Conservation (phyloP, 768 basidiomycete species). For the Mycena chlorophos region DNA sequence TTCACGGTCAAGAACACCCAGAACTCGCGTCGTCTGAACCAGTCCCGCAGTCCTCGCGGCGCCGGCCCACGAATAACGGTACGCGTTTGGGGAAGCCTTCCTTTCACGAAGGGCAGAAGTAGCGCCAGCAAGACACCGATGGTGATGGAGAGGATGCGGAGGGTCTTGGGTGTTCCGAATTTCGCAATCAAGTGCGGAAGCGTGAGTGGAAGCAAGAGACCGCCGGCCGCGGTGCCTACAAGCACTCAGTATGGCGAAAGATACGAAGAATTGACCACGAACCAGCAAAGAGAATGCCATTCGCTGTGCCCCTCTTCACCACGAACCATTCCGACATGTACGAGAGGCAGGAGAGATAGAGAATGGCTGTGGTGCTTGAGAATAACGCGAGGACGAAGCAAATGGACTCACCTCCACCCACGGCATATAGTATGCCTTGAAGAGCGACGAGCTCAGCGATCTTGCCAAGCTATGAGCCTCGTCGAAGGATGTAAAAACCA, state of each 20-base stretch:
- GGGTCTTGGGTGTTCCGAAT: constrained; percentile 25
- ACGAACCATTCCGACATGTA: constrained; percentile 37
- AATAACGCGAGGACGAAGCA: too few species aligned
- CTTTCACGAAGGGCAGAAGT: constrained; percentile 26
- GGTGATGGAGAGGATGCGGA: constrained; percentile 26
- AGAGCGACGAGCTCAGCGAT: constrained; percentile 23
- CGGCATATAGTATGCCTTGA: constrained; percentile 29
- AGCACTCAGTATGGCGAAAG: not conserved
- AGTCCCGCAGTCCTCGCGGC: not conserved
- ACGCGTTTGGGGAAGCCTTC: constrained; percentile 26
- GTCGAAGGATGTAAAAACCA: not conserved
- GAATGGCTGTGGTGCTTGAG: constrained; percentile 17
- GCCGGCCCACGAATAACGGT: constrained; percentile 5
- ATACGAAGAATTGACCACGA: not conserved
- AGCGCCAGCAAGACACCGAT: constrained; percentile 21
- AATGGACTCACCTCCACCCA: constrained; percentile 26
- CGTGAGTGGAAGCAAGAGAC: constrained; percentile 28
- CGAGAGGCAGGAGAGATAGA: constrained; percentile 29
- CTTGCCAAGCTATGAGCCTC: not conserved
- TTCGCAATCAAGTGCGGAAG: constrained; percentile 27
- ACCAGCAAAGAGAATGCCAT: constrained; percentile 34
- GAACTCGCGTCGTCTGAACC: not conserved
- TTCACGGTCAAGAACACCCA: constrained; percentile 4
- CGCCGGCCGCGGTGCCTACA: constrained; percentile 28
- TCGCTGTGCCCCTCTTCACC: constrained; percentile 30